A percentile compares a stretch with the other conserved stretches of the same genome.
Evolutionary conservation across 139 green algal species (phyloP).

Genomic region (Micromonas pusilla): DNA sequence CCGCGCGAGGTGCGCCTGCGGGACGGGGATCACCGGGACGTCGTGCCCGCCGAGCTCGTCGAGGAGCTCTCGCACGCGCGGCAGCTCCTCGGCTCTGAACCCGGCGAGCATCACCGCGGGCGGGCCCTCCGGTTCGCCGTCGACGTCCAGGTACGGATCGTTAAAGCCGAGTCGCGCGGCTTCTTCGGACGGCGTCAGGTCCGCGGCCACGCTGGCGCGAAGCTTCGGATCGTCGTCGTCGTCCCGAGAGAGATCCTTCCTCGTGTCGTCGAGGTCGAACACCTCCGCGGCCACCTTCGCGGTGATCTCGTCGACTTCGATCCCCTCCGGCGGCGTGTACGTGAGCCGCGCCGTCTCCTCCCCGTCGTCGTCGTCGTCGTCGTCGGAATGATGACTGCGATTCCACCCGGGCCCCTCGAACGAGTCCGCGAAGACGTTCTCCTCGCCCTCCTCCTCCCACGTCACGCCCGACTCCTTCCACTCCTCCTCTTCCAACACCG

Average conservation of each 20-base stretch:
- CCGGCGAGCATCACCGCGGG: background rate
- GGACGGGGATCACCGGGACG: background rate
- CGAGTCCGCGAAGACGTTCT: background rate
- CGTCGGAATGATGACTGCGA: no score
- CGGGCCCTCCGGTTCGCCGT: background rate
- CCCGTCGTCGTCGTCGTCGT: no score
- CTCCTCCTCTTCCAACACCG: background rate
- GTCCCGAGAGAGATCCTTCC: no score
- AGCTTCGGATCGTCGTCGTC: no score
- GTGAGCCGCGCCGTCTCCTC: no score
- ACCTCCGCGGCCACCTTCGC: no score
- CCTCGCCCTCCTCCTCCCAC: background rate
- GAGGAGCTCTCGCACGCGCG: slow-evolving; percentile 2
- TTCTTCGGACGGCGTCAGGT: background rate
- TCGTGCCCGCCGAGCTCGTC: slow-evolving; percentile 2
- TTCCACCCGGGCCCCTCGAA: no score
- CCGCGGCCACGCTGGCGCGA: no score
- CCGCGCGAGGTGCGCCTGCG: background rate
- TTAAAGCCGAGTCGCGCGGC: background rate
- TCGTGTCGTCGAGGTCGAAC: no score
- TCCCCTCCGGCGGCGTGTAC: background rate
- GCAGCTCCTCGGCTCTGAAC: background rate
- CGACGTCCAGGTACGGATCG: background rate
- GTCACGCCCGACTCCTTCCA: background rate
- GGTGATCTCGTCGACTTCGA: no score